phyloP scores from a whole-genome alignment of 495 filamentous ascomycete genomes.

The Penicillium longicatenatum region DNA sequence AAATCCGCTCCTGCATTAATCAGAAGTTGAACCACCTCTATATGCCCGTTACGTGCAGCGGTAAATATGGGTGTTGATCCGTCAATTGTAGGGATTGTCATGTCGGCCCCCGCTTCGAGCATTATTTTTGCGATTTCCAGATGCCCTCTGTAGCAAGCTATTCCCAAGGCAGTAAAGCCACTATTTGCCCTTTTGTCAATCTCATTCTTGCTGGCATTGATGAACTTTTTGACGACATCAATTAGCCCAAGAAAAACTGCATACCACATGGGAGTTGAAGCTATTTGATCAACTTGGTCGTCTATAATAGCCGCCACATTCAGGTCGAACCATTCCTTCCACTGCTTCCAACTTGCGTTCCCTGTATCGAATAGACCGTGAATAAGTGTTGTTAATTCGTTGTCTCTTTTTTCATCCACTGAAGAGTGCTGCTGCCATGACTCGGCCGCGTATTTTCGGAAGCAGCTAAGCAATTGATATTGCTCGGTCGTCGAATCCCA shows the following conservation, averaged over 20 bases:
- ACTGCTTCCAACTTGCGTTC: background rate
- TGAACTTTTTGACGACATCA: background rate
- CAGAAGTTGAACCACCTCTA: background rate
- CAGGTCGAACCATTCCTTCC: slow-evolving; percentile 6
- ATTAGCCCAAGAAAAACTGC: background rate
- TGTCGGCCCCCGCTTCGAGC: background rate
- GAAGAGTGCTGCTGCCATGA: slow-evolving; percentile 8
- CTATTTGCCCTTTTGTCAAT: background rate
- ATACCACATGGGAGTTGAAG: background rate
- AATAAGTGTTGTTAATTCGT: background rate
- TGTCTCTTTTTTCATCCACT: background rate
- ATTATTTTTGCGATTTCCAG: background rate
- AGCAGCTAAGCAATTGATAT: background rate
- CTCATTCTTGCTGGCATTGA: background rate
- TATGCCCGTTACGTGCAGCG: background rate
- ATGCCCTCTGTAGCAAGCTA: background rate
- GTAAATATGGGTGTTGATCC: background rate
- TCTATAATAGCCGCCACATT: background rate
- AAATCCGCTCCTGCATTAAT: background rate
- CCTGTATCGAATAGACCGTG: background rate
- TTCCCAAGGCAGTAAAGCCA: background rate
- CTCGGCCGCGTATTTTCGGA: slow-evolving; percentile 4
- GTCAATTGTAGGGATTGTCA: background rate
- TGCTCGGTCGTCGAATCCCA: background rate
- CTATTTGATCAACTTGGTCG: background rate